phyloP scores from a whole-genome alignment of 495 filamentous ascomycete genomes.

The Cetradonia linearis region DNA sequence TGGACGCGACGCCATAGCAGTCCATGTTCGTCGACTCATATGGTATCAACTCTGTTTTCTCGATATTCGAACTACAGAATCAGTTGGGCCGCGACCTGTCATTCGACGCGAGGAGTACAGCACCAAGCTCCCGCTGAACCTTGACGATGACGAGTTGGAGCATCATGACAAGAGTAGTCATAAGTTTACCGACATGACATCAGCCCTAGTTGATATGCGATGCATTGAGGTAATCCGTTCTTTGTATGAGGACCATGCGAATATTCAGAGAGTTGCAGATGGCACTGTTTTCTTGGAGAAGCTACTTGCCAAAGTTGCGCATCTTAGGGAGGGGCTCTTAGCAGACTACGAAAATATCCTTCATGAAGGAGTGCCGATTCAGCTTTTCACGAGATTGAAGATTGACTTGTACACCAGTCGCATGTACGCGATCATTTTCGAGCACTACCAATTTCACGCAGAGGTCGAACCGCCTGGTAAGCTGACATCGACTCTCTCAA shows the following conservation, averaged over 20 bases:
- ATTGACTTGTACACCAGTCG: conserved; percentile 49
- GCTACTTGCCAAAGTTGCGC: conserved; percentile 50
- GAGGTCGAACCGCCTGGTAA: conserved; percentile 34
- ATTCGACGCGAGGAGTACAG: conserved; percentile 65
- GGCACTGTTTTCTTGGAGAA: conserved; percentile 11
- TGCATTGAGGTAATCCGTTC: conserved; percentile 61
- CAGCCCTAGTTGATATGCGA: conserved; percentile 57
- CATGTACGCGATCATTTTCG: conserved; percentile 53
- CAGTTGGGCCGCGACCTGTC: conserved; percentile 56
- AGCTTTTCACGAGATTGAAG: conserved; percentile 48
- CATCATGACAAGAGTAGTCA: conserved; percentile 34
- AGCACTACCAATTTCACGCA: conserved; percentile 49
- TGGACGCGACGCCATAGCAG: conserved; percentile 53
- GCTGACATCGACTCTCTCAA: neutral
- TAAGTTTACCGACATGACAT: conserved; percentile 55
- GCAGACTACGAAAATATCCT: conserved; percentile 51
- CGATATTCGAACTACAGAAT: conserved; percentile 66
- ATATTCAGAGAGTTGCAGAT: conserved; percentile 50
- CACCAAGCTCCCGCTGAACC: conserved; percentile 55
- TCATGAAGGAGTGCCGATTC: conserved; percentile 40
- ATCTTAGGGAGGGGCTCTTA: conserved; percentile 46
- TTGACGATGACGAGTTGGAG: conserved; percentile 51
- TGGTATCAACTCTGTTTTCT: conserved; percentile 71
- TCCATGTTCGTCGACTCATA: conserved; percentile 61
- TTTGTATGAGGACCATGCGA: conserved; percentile 52